Conservation (phyloP, 257 asterid genomes). For the Thymus quinquecostatus region DNA sequence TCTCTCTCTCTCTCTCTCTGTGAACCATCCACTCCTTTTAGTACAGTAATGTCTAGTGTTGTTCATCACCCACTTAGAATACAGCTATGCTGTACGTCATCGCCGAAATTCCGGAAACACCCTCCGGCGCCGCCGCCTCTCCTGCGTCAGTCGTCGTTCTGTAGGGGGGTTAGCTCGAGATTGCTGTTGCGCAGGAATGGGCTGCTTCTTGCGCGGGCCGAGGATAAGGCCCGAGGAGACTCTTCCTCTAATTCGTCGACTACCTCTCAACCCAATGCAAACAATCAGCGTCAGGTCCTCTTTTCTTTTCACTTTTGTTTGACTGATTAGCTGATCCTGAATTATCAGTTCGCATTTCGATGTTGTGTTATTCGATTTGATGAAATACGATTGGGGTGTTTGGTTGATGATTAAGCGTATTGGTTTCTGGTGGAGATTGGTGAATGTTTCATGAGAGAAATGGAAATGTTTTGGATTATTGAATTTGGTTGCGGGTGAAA, state of each 20-base stretch:
- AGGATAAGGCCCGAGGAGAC: slow-evolving; percentile 57
- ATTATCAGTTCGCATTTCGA: slow-evolving; percentile 5
- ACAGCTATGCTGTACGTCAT: slow-evolving; percentile 28
- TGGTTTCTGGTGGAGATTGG: not conserved
- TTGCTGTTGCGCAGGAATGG: slow-evolving; percentile 49
- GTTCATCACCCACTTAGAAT: slow-evolving; percentile 45
- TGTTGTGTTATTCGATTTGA: slow-evolving; percentile 5
- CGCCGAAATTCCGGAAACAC: slow-evolving; percentile 41
- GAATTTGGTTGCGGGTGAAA: slow-evolving; percentile 21
- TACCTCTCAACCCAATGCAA: slow-evolving; percentile 41
- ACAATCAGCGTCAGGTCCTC: slow-evolving; percentile 51
- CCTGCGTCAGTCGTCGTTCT: slow-evolving; percentile 36
- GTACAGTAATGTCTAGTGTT: slow-evolving; percentile 51
- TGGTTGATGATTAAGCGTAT: not conserved
- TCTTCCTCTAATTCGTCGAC: slow-evolving; percentile 53
- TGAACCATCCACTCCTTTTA: slow-evolving; percentile 24
- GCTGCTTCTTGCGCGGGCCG: slow-evolving; percentile 71
- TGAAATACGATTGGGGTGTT: not conserved
- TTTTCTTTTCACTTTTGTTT: slow-evolving; percentile 3
- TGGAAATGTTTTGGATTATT: not conserved
- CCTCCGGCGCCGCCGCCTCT: slow-evolving; percentile 31
- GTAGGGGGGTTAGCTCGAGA: slow-evolving; percentile 39
- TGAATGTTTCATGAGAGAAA: slow-evolving; percentile 8
- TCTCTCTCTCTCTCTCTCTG: not conserved
- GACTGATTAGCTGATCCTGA: not conserved